Percentiles rank a stretch among this genome's conserved stretches.
Conservation (phyloP, 2,329 filamentous ascomycete species). For the Knufia petricola region DNA sequence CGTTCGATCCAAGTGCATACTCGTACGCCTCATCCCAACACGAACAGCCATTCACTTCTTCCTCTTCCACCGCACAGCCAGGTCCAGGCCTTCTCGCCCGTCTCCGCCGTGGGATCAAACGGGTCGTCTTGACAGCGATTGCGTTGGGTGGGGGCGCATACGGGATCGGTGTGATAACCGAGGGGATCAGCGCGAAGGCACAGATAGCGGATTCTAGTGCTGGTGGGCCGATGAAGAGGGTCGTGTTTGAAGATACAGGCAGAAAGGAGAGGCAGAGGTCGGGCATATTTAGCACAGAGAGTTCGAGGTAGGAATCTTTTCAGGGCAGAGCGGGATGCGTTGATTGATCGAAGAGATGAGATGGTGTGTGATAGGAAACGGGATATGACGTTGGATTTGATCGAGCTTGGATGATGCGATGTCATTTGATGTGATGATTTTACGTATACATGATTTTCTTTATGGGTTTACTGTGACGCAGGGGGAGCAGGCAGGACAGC, state of each 20-base stretch:
- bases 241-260: conserved; percentile 15
- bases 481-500: too few relatives aligned
- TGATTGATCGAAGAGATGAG: not conserved
- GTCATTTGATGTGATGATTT: too few relatives aligned
- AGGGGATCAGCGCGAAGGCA: conserved; percentile 17
- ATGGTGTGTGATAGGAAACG: not conserved
- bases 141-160: conserved; percentile 17
- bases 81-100: conserved; percentile 6
- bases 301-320: conserved; percentile 7
- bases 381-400: too few relatives aligned
- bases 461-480: too few relatives aligned
- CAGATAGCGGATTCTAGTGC: conserved; percentile 16
- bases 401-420: too few relatives aligned
- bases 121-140: conserved; percentile 12
- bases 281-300: conserved; percentile 23
- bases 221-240: conserved; percentile 19
- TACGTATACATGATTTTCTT: too few relatives aligned
- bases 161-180: conserved; percentile 18
- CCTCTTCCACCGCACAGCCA: not conserved
- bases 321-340: not conserved
- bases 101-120: conserved; percentile 10
- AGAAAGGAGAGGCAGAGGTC: conserved; percentile 12
- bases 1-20: not conserved
- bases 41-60: not conserved
- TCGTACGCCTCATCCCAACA: not conserved